Conservation (phyloP, 352 stramenopile species). For the Aphanomyces astaci region DNA sequence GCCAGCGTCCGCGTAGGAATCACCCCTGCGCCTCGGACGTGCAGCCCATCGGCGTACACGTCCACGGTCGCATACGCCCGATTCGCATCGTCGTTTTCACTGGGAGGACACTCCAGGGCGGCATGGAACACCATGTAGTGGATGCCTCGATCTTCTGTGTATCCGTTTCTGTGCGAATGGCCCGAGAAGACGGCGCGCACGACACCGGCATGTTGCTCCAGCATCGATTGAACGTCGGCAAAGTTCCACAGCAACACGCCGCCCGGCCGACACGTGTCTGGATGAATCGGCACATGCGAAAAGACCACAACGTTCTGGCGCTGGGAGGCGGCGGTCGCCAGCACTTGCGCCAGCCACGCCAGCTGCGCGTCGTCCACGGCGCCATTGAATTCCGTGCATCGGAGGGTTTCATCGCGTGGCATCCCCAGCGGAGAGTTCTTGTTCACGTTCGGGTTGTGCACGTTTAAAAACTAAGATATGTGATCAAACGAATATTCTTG, state of each 20-base stretch:
- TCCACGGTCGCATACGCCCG: conserved; percentile 59
- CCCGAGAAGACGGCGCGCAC: conserved; percentile 66
- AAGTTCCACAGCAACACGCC: conserved; percentile 71
- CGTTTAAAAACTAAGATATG: conserved; percentile 31
- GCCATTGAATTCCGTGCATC: conserved; percentile 76
- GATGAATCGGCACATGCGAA: conserved; percentile 51
- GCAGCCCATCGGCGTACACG: conserved; percentile 43
- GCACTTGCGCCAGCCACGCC: conserved; percentile 39
- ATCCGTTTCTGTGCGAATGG: conserved; percentile 57
- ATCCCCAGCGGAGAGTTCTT: conserved; percentile 50
- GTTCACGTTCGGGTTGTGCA: conserved; percentile 63
- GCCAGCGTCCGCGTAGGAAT: conserved; percentile 44
- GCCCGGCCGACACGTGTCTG: conserved; percentile 29
- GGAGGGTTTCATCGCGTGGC: conserved; percentile 1
- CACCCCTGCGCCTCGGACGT: conserved; percentile 52
- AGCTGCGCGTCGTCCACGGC: conserved; percentile 52
- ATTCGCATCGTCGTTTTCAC: conserved; percentile 30
- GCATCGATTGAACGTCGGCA: conserved; percentile 45
- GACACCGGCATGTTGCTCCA: conserved; percentile 29
- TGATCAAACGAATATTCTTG: too few relatives aligned
- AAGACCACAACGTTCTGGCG: conserved; percentile 61
- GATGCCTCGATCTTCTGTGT: conserved; percentile 35
- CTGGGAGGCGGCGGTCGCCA: conserved; percentile 28
- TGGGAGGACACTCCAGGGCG: conserved; percentile 39
- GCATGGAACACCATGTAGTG: conserved; percentile 67